Base-by-base conservation (phyloP, 148 eudicot genomes). In the Polygonum aviculare region DNA sequence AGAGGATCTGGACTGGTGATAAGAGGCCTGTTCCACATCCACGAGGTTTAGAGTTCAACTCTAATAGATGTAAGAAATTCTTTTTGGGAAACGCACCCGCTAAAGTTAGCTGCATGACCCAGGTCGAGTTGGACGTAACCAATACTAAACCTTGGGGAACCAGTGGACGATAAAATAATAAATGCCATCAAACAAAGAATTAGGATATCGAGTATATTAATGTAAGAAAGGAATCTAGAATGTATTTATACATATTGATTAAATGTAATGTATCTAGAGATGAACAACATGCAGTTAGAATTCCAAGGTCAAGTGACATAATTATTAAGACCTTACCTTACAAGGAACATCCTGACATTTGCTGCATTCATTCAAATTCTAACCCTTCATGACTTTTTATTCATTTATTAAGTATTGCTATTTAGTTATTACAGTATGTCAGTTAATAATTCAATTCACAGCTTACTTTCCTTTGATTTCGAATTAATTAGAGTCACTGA, bases 271-370 rank as follows among this genome's bases (percentile, higher is more conserved):
- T 54, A 54, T 21, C 69, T 62, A 62, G 69, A 62, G 69, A 62
- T 62, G 6, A 26, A 62, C 38, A 62, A 62, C 69, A 62, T 62
- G 36, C 15, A 62, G 39, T 62, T 62, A 31, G 4, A 62, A 31
- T 12, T 62, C 5, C 38, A 62, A 62, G 69, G 69, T 62, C 69
- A 62, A 62, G 31, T 62, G 69, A 62, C 69, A 62, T 62, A 26
- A 22, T 62, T 62, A 22, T 62, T 62, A 62, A 62, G 39, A 62
- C 69, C 22, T 62, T 62, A 62, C 36, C 69, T 62, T 62, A 62
- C 69, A 62, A 62, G 69, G 69, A 62, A 62, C 69, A 62, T 62
- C 69, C 69, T 62, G 69, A 26, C 69, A 62, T 57, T 57, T 7
- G 63, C 63, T 57, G 63, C 33, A 8, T 57, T 12, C 39, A 62